A percentile compares a stretch with the other conserved stretches of the same genome.
phyloP scores from a whole-genome alignment of 1,284 basidiomycete species.

The Fomitiporia mediterranea region DNA sequence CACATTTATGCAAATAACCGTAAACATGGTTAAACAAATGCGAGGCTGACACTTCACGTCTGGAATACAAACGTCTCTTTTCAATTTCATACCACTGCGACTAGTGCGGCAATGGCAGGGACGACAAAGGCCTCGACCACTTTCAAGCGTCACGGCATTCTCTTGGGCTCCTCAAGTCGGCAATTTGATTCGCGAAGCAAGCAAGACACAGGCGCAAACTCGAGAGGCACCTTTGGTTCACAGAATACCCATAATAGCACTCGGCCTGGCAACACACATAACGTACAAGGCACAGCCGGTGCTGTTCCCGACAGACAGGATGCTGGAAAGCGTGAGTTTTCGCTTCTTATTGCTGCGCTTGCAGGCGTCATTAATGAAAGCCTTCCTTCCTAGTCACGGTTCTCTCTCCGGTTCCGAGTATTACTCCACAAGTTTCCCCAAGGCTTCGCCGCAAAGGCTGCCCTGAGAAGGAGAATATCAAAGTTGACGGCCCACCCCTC shows the following conservation, averaged over 20 bases:
- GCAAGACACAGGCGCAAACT: not conserved
- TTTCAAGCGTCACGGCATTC: not conserved
- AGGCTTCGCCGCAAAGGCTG: not conserved
- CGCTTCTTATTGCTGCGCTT: not conserved
- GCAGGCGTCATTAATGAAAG: not conserved
- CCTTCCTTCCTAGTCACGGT: not conserved
- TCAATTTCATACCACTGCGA: not conserved
- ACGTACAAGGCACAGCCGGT: not conserved
- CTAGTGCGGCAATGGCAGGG: not conserved
- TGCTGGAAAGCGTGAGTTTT: not conserved
- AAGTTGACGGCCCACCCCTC: not conserved
- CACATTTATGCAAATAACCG: too few relatives aligned
- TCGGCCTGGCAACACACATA: not conserved
- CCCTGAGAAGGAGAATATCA: conserved; percentile 12
- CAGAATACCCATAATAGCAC: too few relatives aligned
- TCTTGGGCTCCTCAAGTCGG: not conserved
- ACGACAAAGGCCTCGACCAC: not conserved
- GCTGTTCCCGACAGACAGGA: not conserved
- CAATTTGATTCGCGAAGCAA: not conserved
- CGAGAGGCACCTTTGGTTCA: not conserved
- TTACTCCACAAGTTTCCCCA: conserved; percentile 6
- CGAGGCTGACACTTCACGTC: too few relatives aligned
- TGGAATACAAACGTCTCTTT: too few relatives aligned
- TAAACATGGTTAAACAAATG: too few relatives aligned
- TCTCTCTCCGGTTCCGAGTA: not conserved